A percentile compares a stretch with the other conserved stretches of the same genome.
phyloP scores from a whole-genome alignment of 306 rosid genomes.

The Pachyrhizus erosus region DNA sequence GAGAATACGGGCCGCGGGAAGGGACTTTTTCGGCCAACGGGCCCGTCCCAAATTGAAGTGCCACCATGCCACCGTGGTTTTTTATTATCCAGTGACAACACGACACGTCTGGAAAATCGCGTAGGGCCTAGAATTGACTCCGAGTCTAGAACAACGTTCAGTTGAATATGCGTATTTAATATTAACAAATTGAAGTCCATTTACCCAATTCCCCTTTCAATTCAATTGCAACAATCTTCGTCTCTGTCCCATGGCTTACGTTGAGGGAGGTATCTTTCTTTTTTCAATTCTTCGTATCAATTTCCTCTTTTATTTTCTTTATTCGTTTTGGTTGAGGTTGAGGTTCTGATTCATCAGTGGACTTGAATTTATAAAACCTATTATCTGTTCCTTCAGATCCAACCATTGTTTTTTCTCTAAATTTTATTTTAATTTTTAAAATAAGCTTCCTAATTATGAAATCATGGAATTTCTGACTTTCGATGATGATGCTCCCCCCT shows the following conservation, averaged over 20 bases:
- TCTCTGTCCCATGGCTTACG: slow-evolving; percentile 57
- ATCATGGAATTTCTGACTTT: not conserved
- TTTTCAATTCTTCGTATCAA: not conserved
- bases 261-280: slow-evolving; percentile 54
- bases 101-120: slow-evolving; percentile 31
- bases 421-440: not conserved
- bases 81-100: not conserved
- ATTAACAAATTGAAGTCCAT: not conserved
- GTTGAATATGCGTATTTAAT: not conserved
- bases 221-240: slow-evolving; percentile 31
- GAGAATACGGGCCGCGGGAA: not conserved
- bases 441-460: not conserved
- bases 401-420: not conserved
- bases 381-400: not conserved
- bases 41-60: not conserved
- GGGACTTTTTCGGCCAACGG: not conserved
- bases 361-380: slow-evolving; percentile 11
- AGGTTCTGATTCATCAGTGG: not conserved
- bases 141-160: not conserved
- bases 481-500: not conserved
- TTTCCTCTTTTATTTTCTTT: not conserved
- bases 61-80: no score
- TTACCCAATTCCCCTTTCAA: slow-evolving; percentile 8
- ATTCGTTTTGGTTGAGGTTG: not conserved
- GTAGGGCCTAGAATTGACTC: not conserved